Evolutionary conservation across 257 asterid species (phyloP).

Genomic region (Fraxinus americana): DNA sequence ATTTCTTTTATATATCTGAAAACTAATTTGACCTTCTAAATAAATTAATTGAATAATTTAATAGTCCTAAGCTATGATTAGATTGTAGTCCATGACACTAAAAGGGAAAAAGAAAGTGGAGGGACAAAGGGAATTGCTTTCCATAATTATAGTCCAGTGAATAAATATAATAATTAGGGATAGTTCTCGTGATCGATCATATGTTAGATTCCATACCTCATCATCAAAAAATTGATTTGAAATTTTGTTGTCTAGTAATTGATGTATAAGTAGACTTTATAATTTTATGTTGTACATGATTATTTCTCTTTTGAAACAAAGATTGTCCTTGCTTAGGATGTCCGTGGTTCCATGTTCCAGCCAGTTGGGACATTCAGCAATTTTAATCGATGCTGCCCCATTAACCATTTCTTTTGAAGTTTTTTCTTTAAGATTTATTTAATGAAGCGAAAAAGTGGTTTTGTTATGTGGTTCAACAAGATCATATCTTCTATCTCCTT

Average conservation of each 20-base stretch:
- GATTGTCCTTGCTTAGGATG: constrained; percentile 15
- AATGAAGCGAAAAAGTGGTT: too few species aligned
- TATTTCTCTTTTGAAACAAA: constrained; percentile 29
- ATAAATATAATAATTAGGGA: constrained; percentile 5
- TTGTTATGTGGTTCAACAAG: too few species aligned
- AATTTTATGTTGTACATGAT: constrained; percentile 17
- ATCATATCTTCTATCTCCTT: too few species aligned
- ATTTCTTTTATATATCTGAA: not conserved
- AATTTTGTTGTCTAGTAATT: constrained; percentile 24
- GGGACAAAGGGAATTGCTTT: not conserved
- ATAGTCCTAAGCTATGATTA: not conserved
- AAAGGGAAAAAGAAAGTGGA: not conserved
- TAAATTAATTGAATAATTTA: not conserved
- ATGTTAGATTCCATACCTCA: constrained; percentile 22
- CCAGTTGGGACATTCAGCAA: not conserved
- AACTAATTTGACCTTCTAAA: not conserved
- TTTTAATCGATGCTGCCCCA: not conserved
- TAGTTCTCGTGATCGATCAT: constrained; percentile 35
- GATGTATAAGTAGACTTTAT: constrained; percentile 23
- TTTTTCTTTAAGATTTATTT: too few species aligned
- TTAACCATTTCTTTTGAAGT: too few species aligned
- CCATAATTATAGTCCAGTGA: not conserved
- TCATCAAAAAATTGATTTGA: constrained; percentile 29
- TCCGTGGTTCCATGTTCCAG: not conserved
- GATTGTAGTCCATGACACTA: not conserved